Conservation (phyloP, 2,329 filamentous ascomycete genomes). For the Colletotrichum endophyticum region DNA sequence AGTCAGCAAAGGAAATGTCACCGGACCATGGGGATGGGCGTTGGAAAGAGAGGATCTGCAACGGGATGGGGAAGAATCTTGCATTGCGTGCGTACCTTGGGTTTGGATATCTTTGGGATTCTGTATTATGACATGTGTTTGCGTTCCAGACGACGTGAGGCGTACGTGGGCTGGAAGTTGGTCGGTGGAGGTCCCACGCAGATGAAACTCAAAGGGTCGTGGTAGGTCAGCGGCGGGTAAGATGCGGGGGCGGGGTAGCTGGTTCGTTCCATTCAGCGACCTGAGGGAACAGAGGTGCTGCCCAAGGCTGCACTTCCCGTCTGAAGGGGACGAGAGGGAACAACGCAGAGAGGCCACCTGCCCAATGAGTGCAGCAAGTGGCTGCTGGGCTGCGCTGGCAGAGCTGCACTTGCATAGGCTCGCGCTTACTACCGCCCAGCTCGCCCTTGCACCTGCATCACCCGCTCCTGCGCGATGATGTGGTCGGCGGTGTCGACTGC, state of each 20-base stretch:
- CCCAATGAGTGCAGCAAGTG: not conserved
- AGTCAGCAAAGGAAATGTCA: not conserved
- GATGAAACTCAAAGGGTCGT: conserved; percentile 21
- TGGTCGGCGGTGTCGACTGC: not conserved
- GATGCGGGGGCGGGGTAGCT: conserved; percentile 4
- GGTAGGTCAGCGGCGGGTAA: not conserved
- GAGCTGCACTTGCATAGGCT: not conserved
- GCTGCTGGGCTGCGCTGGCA: not conserved
- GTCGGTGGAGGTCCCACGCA: conserved; percentile 10
- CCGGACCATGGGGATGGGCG: not conserved
- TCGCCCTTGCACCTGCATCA: not conserved
- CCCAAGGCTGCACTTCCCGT: not conserved
- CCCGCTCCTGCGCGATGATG: conserved; percentile 10
- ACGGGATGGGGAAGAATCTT: not conserved
- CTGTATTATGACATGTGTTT: conserved; percentile 7
- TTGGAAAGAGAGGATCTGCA: not conserved
- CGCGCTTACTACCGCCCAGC: not conserved
- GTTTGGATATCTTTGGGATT: not conserved
- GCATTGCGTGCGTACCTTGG: conserved; percentile 8
- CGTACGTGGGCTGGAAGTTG: conserved; percentile 1
- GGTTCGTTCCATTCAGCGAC: not conserved
- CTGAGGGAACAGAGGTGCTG: not conserved
- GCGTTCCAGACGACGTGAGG: conserved; percentile 6
- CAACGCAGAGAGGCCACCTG: not conserved
- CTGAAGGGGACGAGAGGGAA: not conserved